Base-by-base conservation (phyloP, 2,329 filamentous ascomycete species). In the Neopestalotiopsis rosae region DNA sequence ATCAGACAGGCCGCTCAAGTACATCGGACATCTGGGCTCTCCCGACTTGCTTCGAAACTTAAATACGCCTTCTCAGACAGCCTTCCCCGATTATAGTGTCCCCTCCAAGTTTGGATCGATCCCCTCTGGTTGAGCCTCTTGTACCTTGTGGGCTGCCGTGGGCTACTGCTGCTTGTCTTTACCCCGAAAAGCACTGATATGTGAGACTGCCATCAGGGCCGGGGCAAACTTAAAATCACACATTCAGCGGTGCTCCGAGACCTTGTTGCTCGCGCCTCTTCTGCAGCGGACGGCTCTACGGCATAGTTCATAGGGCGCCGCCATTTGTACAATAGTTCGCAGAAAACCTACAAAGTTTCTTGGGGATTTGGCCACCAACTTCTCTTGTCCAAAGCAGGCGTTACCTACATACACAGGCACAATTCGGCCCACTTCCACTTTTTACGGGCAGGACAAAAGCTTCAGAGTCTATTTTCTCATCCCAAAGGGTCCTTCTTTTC, bases 191-290 rank as follows among this genome's bases (percentile, higher is more conserved):
- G 61, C 61, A 64, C 61, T 45, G 61, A 45, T 52, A 64, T 64
- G 38, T 64, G 42, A 45, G 42, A 64, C 38, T 49, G 38, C 61
- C 14, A 64, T 52, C 61, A 45, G 20, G 12, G 30, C 64, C 64
- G 64, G 64, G 56, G 42, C n/a, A 66, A 66, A 42, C 52, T 58
- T 66, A 66, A 66, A 56, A 58, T 57, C 24, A 45, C 49, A 40
- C 42, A 45, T 34, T 9, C 20, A 66, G 64, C 49, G 24, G 64
- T 66, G 45, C 64, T 49, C 49, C 64, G 32, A 66, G 30, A 38
- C 42, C 45, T 58, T 49, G 17, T 28, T 42, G 38, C 24, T 49
- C 24, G 62, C 62, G 45, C 38, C 45, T 65, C 30, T 65, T 65
- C 62, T 56, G 38, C 62, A 56, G 30, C 40, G 30, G n/a, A 65